Evolutionary conservation across 139 green algal genomes (phyloP).

Genomic region (Chlorella sp.): DNA sequence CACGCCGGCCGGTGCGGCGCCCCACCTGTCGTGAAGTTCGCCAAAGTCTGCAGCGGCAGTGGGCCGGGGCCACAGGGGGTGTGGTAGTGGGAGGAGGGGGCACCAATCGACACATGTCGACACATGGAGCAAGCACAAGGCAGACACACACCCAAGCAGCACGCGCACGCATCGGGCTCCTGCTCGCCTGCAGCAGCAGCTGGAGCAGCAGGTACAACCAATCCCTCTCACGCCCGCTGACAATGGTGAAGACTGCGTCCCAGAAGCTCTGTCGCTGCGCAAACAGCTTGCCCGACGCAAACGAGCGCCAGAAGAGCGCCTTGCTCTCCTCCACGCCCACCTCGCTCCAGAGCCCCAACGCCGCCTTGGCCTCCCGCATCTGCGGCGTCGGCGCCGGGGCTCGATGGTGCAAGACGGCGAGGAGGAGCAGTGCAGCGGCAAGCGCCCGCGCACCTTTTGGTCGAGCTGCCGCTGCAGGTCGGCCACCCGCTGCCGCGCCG

Average conservation of each 20-base stretch:
- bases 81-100: too few relatives aligned
- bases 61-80: too few relatives aligned
- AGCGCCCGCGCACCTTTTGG: neutral
- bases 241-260: conserved; percentile 48
- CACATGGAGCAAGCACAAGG: too few relatives aligned
- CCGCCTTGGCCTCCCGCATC: conserved; percentile 40
- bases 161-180: too few relatives aligned
- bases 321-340: conserved; percentile 48
- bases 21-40: too few relatives aligned
- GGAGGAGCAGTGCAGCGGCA: too few relatives aligned
- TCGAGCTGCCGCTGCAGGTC: conserved; percentile 3
- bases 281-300: conserved; percentile 61
- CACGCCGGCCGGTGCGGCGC: too few relatives aligned
- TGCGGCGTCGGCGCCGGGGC: conserved; percentile 2
- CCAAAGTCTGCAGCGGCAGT: neutral
- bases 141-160: too few relatives aligned
- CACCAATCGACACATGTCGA: too few relatives aligned
- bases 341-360: conserved; percentile 59
- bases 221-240: conserved; percentile 41
- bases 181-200: conserved; percentile 21
- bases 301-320: conserved; percentile 48
- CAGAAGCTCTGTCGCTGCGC: conserved; percentile 55
- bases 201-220: conserved; percentile 49
- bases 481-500: conserved; percentile 16
- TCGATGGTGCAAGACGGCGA: too few relatives aligned